Evolutionary conservation across 1,284 basidiomycete species (phyloP), one percentile per base, ranked within the genome.

Genomic region (Cryptococcus sp.): DNA sequence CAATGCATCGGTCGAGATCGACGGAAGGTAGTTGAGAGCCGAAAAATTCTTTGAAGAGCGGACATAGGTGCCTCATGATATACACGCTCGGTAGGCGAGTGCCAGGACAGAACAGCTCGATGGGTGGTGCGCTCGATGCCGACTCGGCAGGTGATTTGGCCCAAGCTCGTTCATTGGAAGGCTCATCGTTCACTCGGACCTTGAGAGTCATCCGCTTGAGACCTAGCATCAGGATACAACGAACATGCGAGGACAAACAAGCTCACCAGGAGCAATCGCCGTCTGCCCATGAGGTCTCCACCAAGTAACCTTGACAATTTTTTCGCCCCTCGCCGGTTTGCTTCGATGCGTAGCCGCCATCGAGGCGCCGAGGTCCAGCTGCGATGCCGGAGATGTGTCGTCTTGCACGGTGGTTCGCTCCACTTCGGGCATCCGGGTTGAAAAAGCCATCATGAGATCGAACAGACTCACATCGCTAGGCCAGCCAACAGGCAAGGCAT

Each of bases 281-380:
- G 64, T 66, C 51, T 60, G 56, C 2, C 64, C 64, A 47, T 66
- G 64, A 9, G 64, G 64, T 41, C 64, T 52, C 59, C 60, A 66
- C 64, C 64, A 66, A 22, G 62, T 60, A 22, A 66, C 46, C 50
- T 66, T 66, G 39, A 64, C 62, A 4, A 50, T 26, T 48, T 57
- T 28, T 45, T 51, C 12, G n/a, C n/a, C n/a, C n/a, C n/a, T n/a
- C n/a, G n/a, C n/a, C n/a, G n/a, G n/a, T n/a, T n/a, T n/a, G n/a
- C n/a, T n/a, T n/a, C n/a, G n/a, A n/a, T n/a, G n/a, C n/a, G n/a
- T n/a, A n/a, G n/a, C n/a, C n/a, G n/a, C n/a, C n/a, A n/a, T n/a
- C n/a, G n/a, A n/a, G n/a, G n/a, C n/a, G n/a, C n/a, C n/a, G n/a
- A n/a, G n/a, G n/a, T n/a, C n/a, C n/a, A n/a, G n/a, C n/a, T n/a